Base-by-base conservation (phyloP, 495 filamentous ascomycete species). In the Penicillium fimorum region DNA sequence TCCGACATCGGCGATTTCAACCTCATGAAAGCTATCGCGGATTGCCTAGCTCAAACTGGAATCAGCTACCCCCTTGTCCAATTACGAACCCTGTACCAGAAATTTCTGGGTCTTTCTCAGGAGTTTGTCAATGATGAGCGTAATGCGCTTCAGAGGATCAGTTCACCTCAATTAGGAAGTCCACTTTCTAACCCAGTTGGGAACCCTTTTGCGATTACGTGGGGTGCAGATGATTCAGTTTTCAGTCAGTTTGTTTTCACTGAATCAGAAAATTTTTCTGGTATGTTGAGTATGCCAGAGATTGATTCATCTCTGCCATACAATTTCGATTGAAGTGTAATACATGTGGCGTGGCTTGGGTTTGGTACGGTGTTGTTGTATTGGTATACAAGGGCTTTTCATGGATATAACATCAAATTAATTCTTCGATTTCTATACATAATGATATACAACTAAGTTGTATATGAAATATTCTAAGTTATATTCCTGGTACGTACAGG, bases 1-100 rank as follows among this genome's bases (percentile, higher is more conserved):
- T 57, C 47, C 18, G 43, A 66, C 44, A 44, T 51, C 3, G 63
- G 51, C 13, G 60, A 66, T 47, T 62, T 63, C 29, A 51, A 58
- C n/a, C 57, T 66, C 8, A 46, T 66, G 20, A 56, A 49, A 43
- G 47, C 57, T 4, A 48, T 58, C 25, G 57, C 57, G 9, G 42
- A 63, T 29, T 53, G 56, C 40, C 55, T 66, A 4, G 25, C 47
- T 3, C 57, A 57, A 15, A 50, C 45, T 5, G 60, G 57, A 29
- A 44, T 56, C 30, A 66, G 63, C 32, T 45, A 52, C 1, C 54
- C 57, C 15, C 53, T 66, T 20, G 47, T 53, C 0, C 40, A 52
- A 12, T 46, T 66, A 25, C 60, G 57, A 24, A 50, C 38, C 1
- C 55, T 66, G 3, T 57, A 60, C 42, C 40, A 51, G 35, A 52